phyloP scores from a whole-genome alignment of 345 rosid species.

The Camelina hispida region DNA sequence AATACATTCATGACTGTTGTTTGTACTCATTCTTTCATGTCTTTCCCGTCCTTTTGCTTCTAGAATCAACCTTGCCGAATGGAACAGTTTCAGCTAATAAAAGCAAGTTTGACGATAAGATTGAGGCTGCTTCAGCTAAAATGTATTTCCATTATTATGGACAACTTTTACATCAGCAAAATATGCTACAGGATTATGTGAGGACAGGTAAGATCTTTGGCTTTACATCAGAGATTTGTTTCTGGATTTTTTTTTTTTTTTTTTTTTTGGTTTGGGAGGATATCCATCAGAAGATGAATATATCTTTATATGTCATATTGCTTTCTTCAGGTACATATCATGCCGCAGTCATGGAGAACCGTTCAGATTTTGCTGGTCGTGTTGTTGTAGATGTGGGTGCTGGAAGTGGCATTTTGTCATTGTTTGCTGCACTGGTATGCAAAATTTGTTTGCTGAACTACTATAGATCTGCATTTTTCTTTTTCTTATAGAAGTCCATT shows the following conservation, averaged over 20 bases:
- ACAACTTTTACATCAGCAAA: slow-evolving; percentile 93
- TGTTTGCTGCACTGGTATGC: slow-evolving; percentile 93
- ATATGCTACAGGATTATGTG: slow-evolving; percentile 96
- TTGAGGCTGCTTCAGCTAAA: slow-evolving; percentile 89
- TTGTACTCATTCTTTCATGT: slow-evolving; percentile 13
- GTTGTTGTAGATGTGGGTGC: slow-evolving; percentile 98
- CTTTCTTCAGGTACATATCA: slow-evolving; percentile 79
- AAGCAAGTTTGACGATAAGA: slow-evolving; percentile 88
- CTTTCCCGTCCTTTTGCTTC: slow-evolving; percentile 26
- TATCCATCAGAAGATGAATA: neutral
- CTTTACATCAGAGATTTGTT: slow-evolving; percentile 4
- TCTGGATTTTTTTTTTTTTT: neutral
- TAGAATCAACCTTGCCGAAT: slow-evolving; percentile 56
- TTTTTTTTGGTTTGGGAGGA: neutral
- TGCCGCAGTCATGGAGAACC: slow-evolving; percentile 95
- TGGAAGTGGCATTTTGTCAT: slow-evolving; percentile 94
- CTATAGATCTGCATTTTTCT: neutral
- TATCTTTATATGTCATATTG: slow-evolving; percentile 7
- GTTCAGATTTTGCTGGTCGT: slow-evolving; percentile 76
- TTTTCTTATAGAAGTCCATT: slow-evolving; percentile 16
- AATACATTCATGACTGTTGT: neutral
- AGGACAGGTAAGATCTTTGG: slow-evolving; percentile 72
- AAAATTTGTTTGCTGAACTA: neutral
- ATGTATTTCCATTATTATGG: slow-evolving; percentile 98
- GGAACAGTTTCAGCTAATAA: slow-evolving; percentile 54